A percentile compares a stretch with the other conserved stretches of the same genome.
Evolutionary conservation across 352 stramenopile genomes (phyloP).

Genomic region (Phytophthora foliorum): DNA sequence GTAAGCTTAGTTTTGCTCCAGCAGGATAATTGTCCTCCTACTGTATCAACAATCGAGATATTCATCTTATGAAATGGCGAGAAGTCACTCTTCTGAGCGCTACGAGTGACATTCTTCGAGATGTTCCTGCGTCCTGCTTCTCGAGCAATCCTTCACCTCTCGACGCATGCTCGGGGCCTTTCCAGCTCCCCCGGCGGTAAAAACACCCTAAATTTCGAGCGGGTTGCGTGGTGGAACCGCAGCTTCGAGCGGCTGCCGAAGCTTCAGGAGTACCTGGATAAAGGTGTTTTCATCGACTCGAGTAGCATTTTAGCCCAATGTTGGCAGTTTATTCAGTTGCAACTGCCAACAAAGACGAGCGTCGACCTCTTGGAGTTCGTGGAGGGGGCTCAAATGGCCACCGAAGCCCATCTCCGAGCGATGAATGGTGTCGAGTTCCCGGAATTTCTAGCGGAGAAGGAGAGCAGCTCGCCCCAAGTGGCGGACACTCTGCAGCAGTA

Average conservation of each 20-base stretch:
- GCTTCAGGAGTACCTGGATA: conserved; percentile 48
- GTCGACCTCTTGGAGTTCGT: conserved; percentile 60
- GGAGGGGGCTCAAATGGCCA: conserved; percentile 45
- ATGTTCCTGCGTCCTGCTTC: background rate
- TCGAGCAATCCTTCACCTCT: background rate
- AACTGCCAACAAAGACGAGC: conserved; percentile 44
- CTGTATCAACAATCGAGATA: background rate
- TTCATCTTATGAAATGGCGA: background rate
- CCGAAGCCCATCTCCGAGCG: conserved; percentile 42
- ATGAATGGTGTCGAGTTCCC: conserved; percentile 51
- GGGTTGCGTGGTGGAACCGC: conserved; percentile 28
- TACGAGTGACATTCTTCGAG: no score
- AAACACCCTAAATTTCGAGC: conserved; percentile 23
- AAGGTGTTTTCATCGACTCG: conserved; percentile 31
- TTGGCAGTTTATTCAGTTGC: conserved; percentile 47
- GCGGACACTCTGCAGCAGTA: conserved; percentile 31
- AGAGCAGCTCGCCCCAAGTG: conserved; percentile 32
- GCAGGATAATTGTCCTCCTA: no score
- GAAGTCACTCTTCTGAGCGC: no score
- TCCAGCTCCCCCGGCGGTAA: conserved; percentile 12
- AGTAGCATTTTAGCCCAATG: conserved; percentile 12
- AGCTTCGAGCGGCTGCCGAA: conserved; percentile 27
- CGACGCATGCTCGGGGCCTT: conserved; percentile 7
- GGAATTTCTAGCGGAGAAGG: conserved; percentile 42
- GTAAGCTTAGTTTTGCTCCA: no score